Conservation (phyloP, 208 protist genomes). For the Leishmania tarentolae region DNA sequence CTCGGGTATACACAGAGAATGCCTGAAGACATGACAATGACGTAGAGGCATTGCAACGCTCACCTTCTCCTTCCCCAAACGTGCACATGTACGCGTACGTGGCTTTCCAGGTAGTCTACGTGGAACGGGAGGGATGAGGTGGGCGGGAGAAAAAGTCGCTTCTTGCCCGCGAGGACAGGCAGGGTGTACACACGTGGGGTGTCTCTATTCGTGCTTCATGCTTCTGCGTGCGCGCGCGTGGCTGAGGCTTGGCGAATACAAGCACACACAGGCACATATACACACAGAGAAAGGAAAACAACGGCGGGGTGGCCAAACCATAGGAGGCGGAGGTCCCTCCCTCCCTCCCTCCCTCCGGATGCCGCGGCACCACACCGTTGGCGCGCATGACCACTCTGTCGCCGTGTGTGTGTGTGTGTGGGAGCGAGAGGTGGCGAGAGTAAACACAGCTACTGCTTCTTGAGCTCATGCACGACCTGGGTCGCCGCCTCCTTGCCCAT, state of each 20-base stretch:
- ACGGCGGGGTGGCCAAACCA: background rate
- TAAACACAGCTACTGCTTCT: conserved; percentile 22
- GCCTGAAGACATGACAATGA: background rate
- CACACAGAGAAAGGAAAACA: background rate
- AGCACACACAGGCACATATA: too few relatives aligned
- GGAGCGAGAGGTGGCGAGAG: background rate
- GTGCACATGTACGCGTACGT: background rate
- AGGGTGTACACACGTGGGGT: background rate
- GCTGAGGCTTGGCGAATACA: background rate
- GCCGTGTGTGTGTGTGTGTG: background rate
- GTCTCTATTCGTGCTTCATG: background rate
- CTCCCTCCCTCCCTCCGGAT: too few relatives aligned
- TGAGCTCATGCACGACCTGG: background rate
- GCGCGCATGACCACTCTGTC: background rate
- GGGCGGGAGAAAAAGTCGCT: background rate
- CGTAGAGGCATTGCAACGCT: background rate
- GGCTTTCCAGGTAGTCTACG: background rate
- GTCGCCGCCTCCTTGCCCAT: conserved; percentile 14
- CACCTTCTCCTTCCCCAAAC: background rate
- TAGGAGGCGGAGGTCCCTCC: background rate
- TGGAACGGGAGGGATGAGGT: background rate
- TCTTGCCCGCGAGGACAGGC: background rate
- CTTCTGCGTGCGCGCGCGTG: background rate
- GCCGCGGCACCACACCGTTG: background rate
- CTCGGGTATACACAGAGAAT: background rate